Conservation (phyloP, 208 protist species). For the Endotrypanum monterogeii region DNA sequence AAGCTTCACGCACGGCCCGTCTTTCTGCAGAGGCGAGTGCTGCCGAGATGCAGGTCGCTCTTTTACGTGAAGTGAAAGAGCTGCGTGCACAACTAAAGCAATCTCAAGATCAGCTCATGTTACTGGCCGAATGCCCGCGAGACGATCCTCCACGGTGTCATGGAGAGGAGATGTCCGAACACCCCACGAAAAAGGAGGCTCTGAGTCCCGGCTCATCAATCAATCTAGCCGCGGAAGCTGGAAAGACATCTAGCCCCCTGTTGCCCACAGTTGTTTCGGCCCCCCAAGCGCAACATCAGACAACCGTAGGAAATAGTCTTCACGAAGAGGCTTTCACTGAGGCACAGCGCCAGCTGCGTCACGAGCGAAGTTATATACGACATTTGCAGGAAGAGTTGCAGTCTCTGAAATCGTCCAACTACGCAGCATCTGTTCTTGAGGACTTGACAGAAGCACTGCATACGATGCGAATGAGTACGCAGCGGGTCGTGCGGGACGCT, state of each 20-base stretch:
- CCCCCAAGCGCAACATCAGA: background rate
- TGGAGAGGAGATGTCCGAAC: background rate
- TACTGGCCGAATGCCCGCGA: no score
- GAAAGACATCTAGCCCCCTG: background rate
- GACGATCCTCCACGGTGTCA: background rate
- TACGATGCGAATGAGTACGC: background rate
- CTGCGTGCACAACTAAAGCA: slow-evolving; percentile 13
- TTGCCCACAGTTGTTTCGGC: background rate
- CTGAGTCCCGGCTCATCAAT: background rate
- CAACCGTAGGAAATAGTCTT: background rate
- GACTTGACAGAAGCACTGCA: background rate
- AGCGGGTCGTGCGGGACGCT: slow-evolving; percentile 5
- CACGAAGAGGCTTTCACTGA: slow-evolving; percentile 1
- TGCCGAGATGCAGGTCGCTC: slow-evolving; percentile 8
- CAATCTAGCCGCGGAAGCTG: background rate
- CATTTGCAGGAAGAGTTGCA: slow-evolving; percentile 16
- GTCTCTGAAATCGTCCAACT: slow-evolving; percentile 10
- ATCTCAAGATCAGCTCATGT: background rate
- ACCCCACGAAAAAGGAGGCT: background rate
- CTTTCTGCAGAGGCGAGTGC: slow-evolving; percentile 3
- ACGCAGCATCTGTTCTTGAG: slow-evolving; percentile 7
- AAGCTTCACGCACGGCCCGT: slow-evolving; percentile 2
- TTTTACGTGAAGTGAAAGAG: slow-evolving; percentile 11
- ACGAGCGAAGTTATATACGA: slow-evolving; percentile 10
- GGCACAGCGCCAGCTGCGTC: slow-evolving; percentile 6